Percentiles rank a stretch among this genome's conserved stretches.
These are phyloP conservation scores for Paramecium biaurelia DNA, from an alignment of 73 alveolate genomes.

Conservation along the genomic window DNA sequence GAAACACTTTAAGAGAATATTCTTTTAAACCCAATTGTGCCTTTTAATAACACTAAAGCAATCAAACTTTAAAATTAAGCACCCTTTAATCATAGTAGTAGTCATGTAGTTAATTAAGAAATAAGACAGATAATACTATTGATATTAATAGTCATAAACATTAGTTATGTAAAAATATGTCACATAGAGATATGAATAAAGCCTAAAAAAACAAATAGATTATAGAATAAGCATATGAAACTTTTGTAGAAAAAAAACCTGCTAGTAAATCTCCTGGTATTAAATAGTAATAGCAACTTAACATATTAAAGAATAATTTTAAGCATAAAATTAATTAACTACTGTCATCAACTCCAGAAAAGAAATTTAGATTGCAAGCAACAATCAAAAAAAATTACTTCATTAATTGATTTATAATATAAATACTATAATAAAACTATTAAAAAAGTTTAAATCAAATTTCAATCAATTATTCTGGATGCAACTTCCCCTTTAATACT, in stretches of 20 bases:
- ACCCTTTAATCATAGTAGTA: not conserved
- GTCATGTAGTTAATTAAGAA: not conserved
- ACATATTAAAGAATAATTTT: not conserved
- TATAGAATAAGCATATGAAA: not conserved
- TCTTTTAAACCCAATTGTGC: not conserved
- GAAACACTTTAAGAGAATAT: not conserved
- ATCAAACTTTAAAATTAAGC: not conserved
- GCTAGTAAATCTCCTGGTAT: not conserved
- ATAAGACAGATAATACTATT: not conserved
- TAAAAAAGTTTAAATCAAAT: not conserved
- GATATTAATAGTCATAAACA: not conserved
- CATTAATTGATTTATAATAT: not conserved
- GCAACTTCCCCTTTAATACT: not conserved
- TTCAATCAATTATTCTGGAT: slow-evolving; percentile 7
- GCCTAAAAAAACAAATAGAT: not conserved
- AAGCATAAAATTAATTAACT: not conserved
- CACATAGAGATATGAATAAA: not conserved
- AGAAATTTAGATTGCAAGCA: not conserved
- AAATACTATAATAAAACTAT: not conserved
- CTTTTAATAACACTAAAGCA: not conserved
- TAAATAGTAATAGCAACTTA: not conserved
- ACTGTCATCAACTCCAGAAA: not conserved
- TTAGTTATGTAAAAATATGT: not conserved
- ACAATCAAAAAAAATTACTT: not conserved
- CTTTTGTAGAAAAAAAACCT: not conserved